Evolutionary conservation across 306 rosid species (phyloP).

Genomic region (Erythrophleum fordii): DNA sequence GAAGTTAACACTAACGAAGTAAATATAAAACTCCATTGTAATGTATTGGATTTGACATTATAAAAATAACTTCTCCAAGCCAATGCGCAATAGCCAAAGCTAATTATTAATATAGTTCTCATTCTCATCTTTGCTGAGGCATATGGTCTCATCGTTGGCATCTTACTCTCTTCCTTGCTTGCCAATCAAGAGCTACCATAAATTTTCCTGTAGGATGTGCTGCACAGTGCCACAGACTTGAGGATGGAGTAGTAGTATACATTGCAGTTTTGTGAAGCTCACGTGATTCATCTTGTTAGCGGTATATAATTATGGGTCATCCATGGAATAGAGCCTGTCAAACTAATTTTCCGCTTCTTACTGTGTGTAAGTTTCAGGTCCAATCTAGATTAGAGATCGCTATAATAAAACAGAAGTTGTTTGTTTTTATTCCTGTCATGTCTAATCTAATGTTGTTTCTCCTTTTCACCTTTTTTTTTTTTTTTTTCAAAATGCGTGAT

Average conservation of each 20-base stretch:
- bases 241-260: not conserved
- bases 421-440: conserved; percentile 13
- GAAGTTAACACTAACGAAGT: not conserved
- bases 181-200: not conserved
- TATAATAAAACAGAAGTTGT: conserved; percentile 26
- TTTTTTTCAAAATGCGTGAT: not conserved
- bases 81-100: conserved; percentile 76
- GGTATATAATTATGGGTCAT: conserved; percentile 15
- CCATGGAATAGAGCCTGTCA: conserved; percentile 50
- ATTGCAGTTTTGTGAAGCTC: conserved; percentile 28
- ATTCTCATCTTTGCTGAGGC: conserved; percentile 83
- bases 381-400: conserved; percentile 38
- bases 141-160: conserved; percentile 78
- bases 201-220: conserved; percentile 9
- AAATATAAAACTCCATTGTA: not conserved
- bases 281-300: conserved; percentile 24
- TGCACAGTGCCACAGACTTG: conserved; percentile 24
- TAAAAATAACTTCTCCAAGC: conserved; percentile 47
- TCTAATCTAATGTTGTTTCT: not conserved
- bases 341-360: conserved; percentile 34
- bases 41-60: conserved; percentile 7
- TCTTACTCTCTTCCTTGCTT: conserved; percentile 77
- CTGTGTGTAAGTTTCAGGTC: conserved; percentile 4
- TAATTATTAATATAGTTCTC: conserved; percentile 73
- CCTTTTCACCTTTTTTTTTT: not conserved